A percentile compares a stretch with the other conserved stretches of the same genome.
Evolutionary conservation across 345 rosid species (phyloP).

Genomic region (Abelmoschus esculentus): DNA sequence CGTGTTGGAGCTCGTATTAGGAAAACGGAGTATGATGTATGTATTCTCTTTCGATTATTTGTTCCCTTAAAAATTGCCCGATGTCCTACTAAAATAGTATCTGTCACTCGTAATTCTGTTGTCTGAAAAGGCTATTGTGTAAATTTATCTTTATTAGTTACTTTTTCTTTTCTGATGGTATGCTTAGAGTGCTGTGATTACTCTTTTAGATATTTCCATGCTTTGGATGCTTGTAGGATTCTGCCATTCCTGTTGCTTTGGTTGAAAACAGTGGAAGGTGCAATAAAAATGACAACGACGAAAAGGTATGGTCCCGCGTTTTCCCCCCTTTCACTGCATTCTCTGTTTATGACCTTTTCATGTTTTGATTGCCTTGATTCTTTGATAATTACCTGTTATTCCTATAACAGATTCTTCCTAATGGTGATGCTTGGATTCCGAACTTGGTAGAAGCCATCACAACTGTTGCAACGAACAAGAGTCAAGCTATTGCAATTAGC

Average conservation of each 20-base stretch:
- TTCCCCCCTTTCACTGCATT: background rate
- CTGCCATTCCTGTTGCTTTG: slow-evolving; percentile 45
- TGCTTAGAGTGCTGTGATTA: background rate
- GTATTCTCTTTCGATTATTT: slow-evolving; percentile 5
- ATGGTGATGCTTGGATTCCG: slow-evolving; percentile 67
- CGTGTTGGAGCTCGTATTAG: slow-evolving; percentile 46
- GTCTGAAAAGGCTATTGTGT: background rate
- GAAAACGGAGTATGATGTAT: slow-evolving; percentile 53
- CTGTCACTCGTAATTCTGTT: background rate
- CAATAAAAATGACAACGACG: slow-evolving; percentile 65
- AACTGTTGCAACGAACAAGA: slow-evolving; percentile 51
- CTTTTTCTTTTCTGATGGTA: background rate
- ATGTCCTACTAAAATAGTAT: background rate
- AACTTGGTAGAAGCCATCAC: slow-evolving; percentile 53
- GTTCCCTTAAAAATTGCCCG: background rate
- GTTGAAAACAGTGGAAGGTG: slow-evolving; percentile 87
- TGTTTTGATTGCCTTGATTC: slow-evolving; percentile 1
- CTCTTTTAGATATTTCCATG: background rate
- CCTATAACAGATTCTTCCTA: slow-evolving; percentile 49
- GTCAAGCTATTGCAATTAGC: slow-evolving; percentile 47
- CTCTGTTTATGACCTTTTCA: background rate
- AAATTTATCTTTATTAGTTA: background rate
- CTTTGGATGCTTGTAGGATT: slow-evolving; percentile 31
- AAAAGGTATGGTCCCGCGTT: slow-evolving; percentile 43
- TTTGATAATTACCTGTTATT: slow-evolving; percentile 1